These are phyloP conservation scores for Pseudogymnoascus sp. DNA, from an alignment of 2,329 filamentous ascomycete genomes.

Conservation along the genomic window DNA sequence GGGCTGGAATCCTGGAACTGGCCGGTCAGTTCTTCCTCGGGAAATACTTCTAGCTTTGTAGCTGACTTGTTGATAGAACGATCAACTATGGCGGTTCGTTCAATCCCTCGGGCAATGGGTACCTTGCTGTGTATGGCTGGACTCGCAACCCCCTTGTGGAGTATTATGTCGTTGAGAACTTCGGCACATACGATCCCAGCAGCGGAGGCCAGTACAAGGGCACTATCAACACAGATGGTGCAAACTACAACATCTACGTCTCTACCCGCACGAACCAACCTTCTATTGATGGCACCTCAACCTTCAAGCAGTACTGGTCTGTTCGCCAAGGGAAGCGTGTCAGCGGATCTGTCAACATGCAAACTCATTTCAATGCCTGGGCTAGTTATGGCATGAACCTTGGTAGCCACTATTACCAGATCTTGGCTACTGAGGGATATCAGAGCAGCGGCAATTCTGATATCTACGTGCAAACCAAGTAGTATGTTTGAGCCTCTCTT, in stretches of 20 bases:
- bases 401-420: conserved; percentile 45
- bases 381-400: conserved; percentile 38
- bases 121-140: conserved; percentile 51
- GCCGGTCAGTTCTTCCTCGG: conserved; percentile 23
- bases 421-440: conserved; percentile 49
- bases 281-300: conserved; percentile 38
- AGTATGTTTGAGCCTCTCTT: conserved; percentile 32
- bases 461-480: conserved; percentile 26
- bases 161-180: conserved; percentile 51
- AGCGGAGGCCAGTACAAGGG: conserved; percentile 43
- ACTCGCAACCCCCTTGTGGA: conserved; percentile 45
- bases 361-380: conserved; percentile 49
- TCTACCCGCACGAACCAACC: conserved; percentile 41
- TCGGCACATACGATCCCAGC: conserved; percentile 43
- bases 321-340: conserved; percentile 43
- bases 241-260: conserved; percentile 41
- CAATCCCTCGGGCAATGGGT: conserved; percentile 35
- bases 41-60: neutral
- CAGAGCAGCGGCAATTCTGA: conserved; percentile 41
- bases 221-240: conserved; percentile 44
- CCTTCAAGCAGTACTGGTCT: conserved; percentile 48
- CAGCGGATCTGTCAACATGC: conserved; percentile 42
- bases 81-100: conserved; percentile 37
- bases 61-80: conserved; percentile 21
- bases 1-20: conserved; percentile 38